Evolutionary conservation across 768 basidiomycete genomes (phyloP).

Genomic region (Serendipita sp.): DNA sequence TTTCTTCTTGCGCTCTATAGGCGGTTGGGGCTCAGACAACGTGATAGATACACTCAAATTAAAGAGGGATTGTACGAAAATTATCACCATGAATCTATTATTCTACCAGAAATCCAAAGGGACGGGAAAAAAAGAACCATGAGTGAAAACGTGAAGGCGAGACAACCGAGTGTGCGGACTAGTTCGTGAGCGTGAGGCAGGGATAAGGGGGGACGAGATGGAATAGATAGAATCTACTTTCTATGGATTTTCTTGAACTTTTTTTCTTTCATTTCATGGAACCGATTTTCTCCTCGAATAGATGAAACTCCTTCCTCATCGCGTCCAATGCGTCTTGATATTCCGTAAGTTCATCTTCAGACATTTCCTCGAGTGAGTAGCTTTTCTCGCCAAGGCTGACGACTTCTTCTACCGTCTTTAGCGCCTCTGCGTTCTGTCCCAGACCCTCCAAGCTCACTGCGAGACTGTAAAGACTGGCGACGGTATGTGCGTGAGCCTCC

Average conservation of each 20-base stretch:
- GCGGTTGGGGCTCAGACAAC: constrained; percentile 58
- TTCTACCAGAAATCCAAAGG: not conserved
- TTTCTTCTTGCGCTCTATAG: constrained; percentile 19
- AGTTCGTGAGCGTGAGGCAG: no score
- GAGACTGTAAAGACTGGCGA: not conserved
- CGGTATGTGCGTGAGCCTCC: not conserved
- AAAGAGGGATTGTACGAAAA: not conserved
- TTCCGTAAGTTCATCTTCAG: not conserved
- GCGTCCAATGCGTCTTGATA: not conserved
- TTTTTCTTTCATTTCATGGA: not conserved
- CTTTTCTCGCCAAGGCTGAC: not conserved
- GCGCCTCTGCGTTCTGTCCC: not conserved
- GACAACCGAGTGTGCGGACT: not conserved
- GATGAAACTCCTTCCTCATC: not conserved
- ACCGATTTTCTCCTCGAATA: constrained; percentile 3
- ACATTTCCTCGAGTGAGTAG: not conserved
- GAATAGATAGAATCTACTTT: no score
- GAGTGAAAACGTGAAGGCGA: not conserved
- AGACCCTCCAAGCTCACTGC: not conserved
- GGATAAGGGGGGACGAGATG: no score
- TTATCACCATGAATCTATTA: not conserved
- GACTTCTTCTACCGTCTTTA: not conserved
- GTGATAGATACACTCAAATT: constrained; percentile 17
- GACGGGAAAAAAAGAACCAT: not conserved
- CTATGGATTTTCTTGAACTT: no score